These are phyloP conservation scores for Colletotrichum destructivum DNA, from an alignment of 2,329 filamentous ascomycete species.

Conservation along the genomic window DNA sequence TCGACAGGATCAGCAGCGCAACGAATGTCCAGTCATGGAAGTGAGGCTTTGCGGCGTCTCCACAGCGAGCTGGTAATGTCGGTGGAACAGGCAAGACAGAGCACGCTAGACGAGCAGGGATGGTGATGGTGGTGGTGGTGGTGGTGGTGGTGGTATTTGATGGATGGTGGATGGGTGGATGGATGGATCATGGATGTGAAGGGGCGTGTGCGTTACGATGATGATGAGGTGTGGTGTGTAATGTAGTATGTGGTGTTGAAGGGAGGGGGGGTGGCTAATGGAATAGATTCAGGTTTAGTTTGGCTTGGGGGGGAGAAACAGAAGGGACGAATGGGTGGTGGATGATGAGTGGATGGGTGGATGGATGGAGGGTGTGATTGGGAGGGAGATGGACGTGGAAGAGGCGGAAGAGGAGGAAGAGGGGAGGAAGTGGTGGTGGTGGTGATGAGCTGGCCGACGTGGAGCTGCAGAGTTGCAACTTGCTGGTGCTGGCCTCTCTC, in stretches of 20 bases:
- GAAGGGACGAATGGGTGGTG: not conserved
- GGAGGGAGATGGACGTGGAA: conserved; percentile 1
- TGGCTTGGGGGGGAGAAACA: not conserved
- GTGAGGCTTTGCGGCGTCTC: conserved; percentile 44
- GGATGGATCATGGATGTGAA: conserved; percentile 21
- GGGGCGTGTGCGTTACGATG: conserved; percentile 22
- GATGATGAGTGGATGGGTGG: conserved; percentile 9
- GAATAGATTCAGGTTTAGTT: conserved; percentile 8
- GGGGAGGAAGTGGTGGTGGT: conserved; percentile 10
- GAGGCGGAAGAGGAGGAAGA: not conserved
- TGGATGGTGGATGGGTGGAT: conserved; percentile 24
- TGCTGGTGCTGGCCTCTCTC: not conserved
- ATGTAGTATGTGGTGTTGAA: conserved; percentile 14
- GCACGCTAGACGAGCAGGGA: conserved; percentile 40
- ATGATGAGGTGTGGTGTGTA: conserved; percentile 33
- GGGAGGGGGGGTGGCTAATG: not conserved
- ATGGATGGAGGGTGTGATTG: conserved; percentile 33
- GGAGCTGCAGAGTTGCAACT: conserved; percentile 2
- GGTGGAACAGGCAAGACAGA: conserved; percentile 43
- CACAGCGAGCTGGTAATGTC: conserved; percentile 43
- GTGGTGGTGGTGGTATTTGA: not conserved
- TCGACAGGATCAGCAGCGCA: conserved; percentile 42
- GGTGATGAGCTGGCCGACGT: conserved; percentile 34
- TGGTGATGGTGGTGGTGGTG: conserved; percentile 16
- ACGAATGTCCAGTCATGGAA: conserved; percentile 43